A percentile compares a stretch with the other conserved stretches of the same genome.
Evolutionary conservation across 2,329 filamentous ascomycete species (phyloP).

Genomic region (Neurospora crassa): DNA sequence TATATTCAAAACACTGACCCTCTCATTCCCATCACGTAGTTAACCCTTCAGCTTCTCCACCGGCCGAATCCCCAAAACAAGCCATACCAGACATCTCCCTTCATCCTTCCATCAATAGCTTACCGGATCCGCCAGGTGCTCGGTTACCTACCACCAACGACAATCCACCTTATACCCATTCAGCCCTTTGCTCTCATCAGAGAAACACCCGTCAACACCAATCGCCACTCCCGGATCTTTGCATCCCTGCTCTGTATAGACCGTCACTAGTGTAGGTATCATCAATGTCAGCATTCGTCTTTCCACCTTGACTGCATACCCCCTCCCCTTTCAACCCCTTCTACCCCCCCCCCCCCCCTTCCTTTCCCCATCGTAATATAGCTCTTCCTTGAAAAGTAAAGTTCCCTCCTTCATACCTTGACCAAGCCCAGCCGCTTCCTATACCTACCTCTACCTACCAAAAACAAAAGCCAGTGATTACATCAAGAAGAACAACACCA

Average conservation of each 20-base stretch:
- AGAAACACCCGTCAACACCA: neutral
- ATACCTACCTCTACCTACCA: too few species aligned
- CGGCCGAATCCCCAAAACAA: neutral
- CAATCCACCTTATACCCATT: neutral
- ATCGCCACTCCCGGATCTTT: neutral
- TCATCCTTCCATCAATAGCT: neutral
- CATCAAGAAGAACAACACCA: neutral
- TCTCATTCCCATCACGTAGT: neutral
- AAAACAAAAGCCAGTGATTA: neutral
- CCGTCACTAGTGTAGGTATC: neutral
- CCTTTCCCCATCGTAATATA: too few species aligned
- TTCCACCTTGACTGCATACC: neutral
- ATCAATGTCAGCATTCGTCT: neutral
- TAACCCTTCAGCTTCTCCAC: neutral
- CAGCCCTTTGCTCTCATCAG: neutral
- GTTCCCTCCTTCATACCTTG: too few species aligned
- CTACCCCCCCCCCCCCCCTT: too few species aligned
- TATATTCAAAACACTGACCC: neutral
- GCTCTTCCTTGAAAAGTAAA: too few species aligned
- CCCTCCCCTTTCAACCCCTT: too few species aligned
- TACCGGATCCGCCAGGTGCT: neutral
- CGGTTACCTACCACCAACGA: neutral
- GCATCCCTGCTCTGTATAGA: neutral
- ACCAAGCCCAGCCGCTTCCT: too few species aligned
- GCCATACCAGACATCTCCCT: neutral